Percentiles rank a stretch among this genome's conserved stretches.
Evolutionary conservation across 257 asterid species (phyloP).

Genomic region (Nicotiana undulata): DNA sequence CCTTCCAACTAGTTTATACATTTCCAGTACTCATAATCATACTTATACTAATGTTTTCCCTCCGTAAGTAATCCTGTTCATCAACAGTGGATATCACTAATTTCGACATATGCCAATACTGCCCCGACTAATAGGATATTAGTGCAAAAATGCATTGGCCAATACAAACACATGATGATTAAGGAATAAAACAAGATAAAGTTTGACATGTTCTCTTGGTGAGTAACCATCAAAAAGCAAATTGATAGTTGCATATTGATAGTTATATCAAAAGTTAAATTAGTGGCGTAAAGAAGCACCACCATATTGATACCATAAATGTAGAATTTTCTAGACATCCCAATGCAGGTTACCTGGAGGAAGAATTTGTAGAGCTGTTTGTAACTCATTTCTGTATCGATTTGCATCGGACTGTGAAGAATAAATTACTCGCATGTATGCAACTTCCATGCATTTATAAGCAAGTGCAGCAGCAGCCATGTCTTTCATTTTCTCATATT

Average conservation of each 20-base stretch:
- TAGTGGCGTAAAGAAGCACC: neutral
- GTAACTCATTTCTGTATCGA: conserved; percentile 17
- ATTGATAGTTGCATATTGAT: neutral
- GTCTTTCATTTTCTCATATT: conserved; percentile 20
- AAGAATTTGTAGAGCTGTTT: conserved; percentile 8
- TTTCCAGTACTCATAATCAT: neutral
- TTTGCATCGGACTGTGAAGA: conserved; percentile 3
- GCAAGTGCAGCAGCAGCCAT: conserved; percentile 26
- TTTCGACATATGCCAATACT: neutral
- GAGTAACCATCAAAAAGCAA: neutral
- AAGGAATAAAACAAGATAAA: neutral
- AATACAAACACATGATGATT: neutral
- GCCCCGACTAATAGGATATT: neutral
- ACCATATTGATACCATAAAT: neutral
- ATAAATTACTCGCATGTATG: conserved; percentile 19
- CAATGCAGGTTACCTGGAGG: conserved; percentile 11
- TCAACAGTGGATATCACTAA: neutral
- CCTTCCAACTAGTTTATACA: neutral
- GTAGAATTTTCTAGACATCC: neutral
- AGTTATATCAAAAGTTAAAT: neutral
- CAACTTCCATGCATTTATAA: conserved; percentile 22
- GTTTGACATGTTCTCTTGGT: neutral
- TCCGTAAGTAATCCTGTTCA: neutral
- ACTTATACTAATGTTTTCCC: neutral
- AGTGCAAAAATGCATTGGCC: neutral